Evolutionary conservation across 163 green algal genomes (phyloP).

Genomic region (Prototheca wickerhamii): DNA sequence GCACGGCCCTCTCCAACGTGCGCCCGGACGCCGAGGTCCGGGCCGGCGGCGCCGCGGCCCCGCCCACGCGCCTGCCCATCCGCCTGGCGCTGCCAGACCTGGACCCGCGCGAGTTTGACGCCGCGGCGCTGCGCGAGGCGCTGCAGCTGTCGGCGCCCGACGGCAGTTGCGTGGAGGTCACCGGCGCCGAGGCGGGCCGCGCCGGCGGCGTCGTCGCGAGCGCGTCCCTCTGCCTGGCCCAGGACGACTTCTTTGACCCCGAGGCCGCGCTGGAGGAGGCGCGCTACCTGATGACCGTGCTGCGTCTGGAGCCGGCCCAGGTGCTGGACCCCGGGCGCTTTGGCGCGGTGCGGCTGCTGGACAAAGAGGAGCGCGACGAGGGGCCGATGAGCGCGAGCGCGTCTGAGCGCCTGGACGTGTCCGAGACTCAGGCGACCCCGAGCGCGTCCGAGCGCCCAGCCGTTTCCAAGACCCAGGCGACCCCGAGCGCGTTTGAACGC

Average conservation of each 20-base stretch:
- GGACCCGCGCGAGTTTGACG: not conserved
- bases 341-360: conserved; percentile 6
- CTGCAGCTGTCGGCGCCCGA: not conserved
- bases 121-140: not conserved
- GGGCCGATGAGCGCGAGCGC: too few species aligned
- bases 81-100: not conserved
- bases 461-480: too few species aligned
- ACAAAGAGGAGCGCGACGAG: not conserved
- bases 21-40: too few species aligned
- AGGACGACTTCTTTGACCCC: not conserved
- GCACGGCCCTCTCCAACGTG: too few species aligned
- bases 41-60: too few species aligned
- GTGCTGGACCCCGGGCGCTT: conserved; percentile 6
- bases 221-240: not conserved
- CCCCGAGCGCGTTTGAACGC: too few species aligned
- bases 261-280: conserved; percentile 10
- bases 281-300: conserved; percentile 7
- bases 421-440: too few species aligned
- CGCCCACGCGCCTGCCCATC: not conserved
- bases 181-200: not conserved
- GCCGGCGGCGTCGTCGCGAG: conserved; percentile 10
- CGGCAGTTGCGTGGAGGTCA: conserved; percentile 6
- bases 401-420: too few species aligned
- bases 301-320: conserved; percentile 12
- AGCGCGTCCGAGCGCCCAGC: too few species aligned